Percentiles rank a stretch among this genome's conserved stretches.
Conservation (phyloP, 768 basidiomycete genomes). For the Xerocomellus dryophilus region DNA sequence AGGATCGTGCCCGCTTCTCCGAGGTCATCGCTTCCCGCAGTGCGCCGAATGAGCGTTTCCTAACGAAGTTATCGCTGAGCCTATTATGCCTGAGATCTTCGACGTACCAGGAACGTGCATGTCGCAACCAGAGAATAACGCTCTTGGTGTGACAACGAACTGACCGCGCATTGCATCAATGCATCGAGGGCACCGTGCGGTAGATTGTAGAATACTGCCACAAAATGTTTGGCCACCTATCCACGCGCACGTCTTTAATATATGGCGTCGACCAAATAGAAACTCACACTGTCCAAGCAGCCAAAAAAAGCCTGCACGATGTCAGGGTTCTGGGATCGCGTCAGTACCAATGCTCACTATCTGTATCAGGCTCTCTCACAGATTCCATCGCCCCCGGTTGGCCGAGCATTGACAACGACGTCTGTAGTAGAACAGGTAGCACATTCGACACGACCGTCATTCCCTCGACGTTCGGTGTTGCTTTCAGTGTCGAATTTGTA, state of each 20-base stretch:
- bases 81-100: background rate
- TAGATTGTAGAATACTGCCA: constrained; percentile 56
- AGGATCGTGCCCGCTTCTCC: constrained; percentile 51
- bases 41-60: constrained; percentile 64
- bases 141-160: constrained; percentile 70
- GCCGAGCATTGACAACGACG: constrained; percentile 51
- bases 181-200: constrained; percentile 62
- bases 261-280: background rate
- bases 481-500: constrained; percentile 41
- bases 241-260: background rate
- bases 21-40: constrained; percentile 61
- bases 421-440: constrained; percentile 57
- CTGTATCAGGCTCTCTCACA: constrained; percentile 40
- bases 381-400: constrained; percentile 65
- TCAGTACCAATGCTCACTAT: constrained; percentile 6
- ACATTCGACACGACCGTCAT: constrained; percentile 52
- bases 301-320: constrained; percentile 87
- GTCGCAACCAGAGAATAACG: constrained; percentile 82
- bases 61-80: constrained; percentile 25
- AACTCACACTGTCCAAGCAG: constrained; percentile 70
- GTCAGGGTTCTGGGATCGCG: constrained; percentile 71
- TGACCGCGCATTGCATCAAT: constrained; percentile 66
- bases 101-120: constrained; percentile 75
- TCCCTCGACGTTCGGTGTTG: constrained; percentile 53
- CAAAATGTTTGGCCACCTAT: constrained; percentile 56